Evolutionary conservation across 352 stramenopile genomes (phyloP).

Genomic region (Phytopythium ostracodes): DNA sequence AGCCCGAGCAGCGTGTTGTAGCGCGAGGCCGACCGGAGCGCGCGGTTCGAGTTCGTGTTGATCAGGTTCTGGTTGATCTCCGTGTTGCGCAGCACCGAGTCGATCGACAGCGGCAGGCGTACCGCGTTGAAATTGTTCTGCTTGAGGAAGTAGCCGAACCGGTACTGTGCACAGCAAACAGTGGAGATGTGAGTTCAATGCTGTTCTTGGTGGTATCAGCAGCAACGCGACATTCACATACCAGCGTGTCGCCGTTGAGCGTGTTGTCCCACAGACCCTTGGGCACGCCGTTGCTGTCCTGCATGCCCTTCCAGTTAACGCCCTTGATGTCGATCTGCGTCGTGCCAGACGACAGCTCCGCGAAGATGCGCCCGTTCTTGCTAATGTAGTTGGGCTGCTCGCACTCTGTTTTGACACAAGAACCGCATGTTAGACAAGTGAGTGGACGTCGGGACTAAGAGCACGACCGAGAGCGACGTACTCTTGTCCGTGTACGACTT

Average conservation of each 20-base stretch:
- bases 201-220: too few relatives aligned
- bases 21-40: slow-evolving; percentile 43
- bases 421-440: neutral
- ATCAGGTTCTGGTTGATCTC: slow-evolving; percentile 55
- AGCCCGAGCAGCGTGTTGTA: slow-evolving; percentile 68
- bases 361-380: slow-evolving; percentile 71
- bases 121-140: slow-evolving; percentile 83
- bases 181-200: too few relatives aligned
- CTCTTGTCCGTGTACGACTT: slow-evolving; percentile 59
- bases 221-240: too few relatives aligned
- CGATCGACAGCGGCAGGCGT: slow-evolving; percentile 68
- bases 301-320: slow-evolving; percentile 83
- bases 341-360: slow-evolving; percentile 41
- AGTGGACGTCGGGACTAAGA: too few relatives aligned
- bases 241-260: slow-evolving; percentile 66
- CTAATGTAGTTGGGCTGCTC: slow-evolving; percentile 81
- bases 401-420: slow-evolving; percentile 33
- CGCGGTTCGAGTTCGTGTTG: slow-evolving; percentile 85
- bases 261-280: slow-evolving; percentile 81
- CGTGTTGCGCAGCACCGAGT: slow-evolving; percentile 65
- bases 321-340: slow-evolving; percentile 81
- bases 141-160: slow-evolving; percentile 62
- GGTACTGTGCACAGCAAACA: slow-evolving; percentile 25
- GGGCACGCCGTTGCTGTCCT: slow-evolving; percentile 62
- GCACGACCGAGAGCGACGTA: too few relatives aligned